Percentiles rank a stretch among this genome's conserved stretches.
Evolutionary conservation across 441 rosid genomes (phyloP).

Genomic region (Hura crepitans): DNA sequence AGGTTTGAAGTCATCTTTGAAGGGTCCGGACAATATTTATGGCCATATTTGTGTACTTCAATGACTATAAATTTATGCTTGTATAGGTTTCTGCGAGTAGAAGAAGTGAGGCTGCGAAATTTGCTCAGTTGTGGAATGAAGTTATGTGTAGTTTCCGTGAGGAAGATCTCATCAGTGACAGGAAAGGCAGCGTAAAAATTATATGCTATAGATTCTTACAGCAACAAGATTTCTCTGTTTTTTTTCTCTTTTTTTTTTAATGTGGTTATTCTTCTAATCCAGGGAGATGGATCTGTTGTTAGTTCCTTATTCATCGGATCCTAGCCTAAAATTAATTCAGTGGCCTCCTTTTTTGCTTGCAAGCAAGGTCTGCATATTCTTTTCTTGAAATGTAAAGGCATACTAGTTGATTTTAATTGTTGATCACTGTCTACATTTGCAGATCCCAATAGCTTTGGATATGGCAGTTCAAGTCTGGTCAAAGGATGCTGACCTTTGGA

Average conservation of each 20-base stretch:
- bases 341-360: slow-evolving; percentile 99
- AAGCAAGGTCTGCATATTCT: slow-evolving; percentile 70
- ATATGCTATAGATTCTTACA: slow-evolving; percentile 14
- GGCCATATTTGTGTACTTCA: neutral
- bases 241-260: slow-evolving; percentile 24
- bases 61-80: slow-evolving; percentile 30
- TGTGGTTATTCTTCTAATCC: slow-evolving; percentile 32
- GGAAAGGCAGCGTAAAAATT: slow-evolving; percentile 45
- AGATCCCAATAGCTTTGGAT: slow-evolving; percentile 98
- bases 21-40: neutral
- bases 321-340: slow-evolving; percentile 83
- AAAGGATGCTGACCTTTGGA: slow-evolving; percentile 90
- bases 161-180: slow-evolving; percentile 97
- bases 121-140: slow-evolving; percentile 99
- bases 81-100: slow-evolving; percentile 77
- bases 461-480: slow-evolving; percentile 93
- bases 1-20: slow-evolving; percentile 43
- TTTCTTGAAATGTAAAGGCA: neutral
- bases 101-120: slow-evolving; percentile 99
- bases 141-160: slow-evolving; percentile 92
- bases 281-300: slow-evolving; percentile 99
- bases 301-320: slow-evolving; percentile 96
- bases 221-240: slow-evolving; percentile 44
- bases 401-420: neutral
- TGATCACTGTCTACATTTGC: slow-evolving; percentile 13